Evolutionary conservation across 139 green algal genomes (phyloP), one percentile per base, ranked within the genome.

Genomic region (Haematococcus lacustris): DNA sequence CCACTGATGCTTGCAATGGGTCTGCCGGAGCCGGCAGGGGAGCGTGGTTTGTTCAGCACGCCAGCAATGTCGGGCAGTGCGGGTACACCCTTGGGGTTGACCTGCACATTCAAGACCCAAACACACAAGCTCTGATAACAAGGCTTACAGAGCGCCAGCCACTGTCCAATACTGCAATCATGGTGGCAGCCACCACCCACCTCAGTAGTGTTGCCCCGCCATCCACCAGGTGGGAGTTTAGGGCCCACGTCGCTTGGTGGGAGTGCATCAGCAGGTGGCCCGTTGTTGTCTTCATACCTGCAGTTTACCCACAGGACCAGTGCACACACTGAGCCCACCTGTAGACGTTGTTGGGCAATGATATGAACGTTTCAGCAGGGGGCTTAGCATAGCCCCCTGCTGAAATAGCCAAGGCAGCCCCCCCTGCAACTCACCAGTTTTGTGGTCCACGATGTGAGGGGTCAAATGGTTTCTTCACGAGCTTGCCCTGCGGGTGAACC

Each of bases 211-310:
- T 51, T 80, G 17, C 51, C 71, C 5, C 78, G 71, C 83, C 83
- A 89, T 34, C 83, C 83, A 30, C 83, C 83, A 25, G 78, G 78
- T 9, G 83, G 75, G 13, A 89, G 83, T 43, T 84, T 79, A 13
- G 83, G 83, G 6, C 83, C 83, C 3, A 85, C 78, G 73, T 89
- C 76, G 1, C 80, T 41, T 0, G 39, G 51, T 3, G 80, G 80
- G 33, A 86, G 71, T 21, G n/a, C 70, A 39, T 81, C 77, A n/a
- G 80, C 80, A 1, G 83, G 38, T 1, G 53, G 26, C 2, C 74
- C 80, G 1, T 71, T 57, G 1, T 38, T n/a, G 43, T 83, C 73
- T 47, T 81, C 67, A 61, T 83, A 83, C 77, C 73, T 83, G 64
- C 35, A 68, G 9, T 5, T 25, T 26, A 1, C 47, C n/a, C 41